A percentile compares a stretch with the other conserved stretches of the same genome.
These are phyloP conservation scores for Diaporthe australafricana DNA, from an alignment of 2,329 filamentous ascomycete species.

Conservation along the genomic window DNA sequence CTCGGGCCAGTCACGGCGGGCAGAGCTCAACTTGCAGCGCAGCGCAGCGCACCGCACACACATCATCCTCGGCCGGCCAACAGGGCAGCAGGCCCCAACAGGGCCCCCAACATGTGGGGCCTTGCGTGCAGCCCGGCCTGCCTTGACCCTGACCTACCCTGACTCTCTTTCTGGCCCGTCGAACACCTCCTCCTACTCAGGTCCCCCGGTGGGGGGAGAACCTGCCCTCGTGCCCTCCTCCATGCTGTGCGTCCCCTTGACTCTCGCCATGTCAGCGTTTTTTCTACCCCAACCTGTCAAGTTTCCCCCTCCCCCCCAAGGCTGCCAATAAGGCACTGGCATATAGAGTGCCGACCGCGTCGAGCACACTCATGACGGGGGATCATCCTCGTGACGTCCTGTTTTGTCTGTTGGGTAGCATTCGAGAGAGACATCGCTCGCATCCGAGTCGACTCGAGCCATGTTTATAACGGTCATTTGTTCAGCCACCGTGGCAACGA, in stretches of 20 bases:
- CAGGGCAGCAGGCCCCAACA: not conserved
- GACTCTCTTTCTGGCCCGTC: not conserved
- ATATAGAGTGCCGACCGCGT: constrained; percentile 19
- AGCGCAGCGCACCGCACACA: not conserved
- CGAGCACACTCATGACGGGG: constrained; percentile 17
- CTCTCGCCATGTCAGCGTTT: constrained; percentile 9
- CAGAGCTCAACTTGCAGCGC: not conserved
- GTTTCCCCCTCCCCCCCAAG: not conserved
- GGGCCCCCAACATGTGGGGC: not conserved
- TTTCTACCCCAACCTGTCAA: constrained; percentile 19
- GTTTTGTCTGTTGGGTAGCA: constrained; percentile 10
- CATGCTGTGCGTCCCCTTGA: constrained; percentile 14
- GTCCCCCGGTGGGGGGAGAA: not conserved
- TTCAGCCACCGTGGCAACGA: constrained; percentile 16
- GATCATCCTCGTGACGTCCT: constrained; percentile 27
- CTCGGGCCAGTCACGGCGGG: constrained; percentile 12
- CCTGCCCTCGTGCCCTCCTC: constrained; percentile 13
- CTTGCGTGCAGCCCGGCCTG: not conserved
- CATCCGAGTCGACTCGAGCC: not conserved
- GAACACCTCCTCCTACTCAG: constrained; percentile 15
- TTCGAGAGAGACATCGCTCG: constrained; percentile 19
- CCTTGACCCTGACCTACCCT: not conserved
- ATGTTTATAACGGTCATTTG: constrained; percentile 8
- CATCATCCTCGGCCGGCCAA: not conserved
- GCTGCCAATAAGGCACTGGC: constrained; percentile 20